Conservation (phyloP, 495 filamentous ascomycete species). For the Talaromyces proteolyticus region DNA sequence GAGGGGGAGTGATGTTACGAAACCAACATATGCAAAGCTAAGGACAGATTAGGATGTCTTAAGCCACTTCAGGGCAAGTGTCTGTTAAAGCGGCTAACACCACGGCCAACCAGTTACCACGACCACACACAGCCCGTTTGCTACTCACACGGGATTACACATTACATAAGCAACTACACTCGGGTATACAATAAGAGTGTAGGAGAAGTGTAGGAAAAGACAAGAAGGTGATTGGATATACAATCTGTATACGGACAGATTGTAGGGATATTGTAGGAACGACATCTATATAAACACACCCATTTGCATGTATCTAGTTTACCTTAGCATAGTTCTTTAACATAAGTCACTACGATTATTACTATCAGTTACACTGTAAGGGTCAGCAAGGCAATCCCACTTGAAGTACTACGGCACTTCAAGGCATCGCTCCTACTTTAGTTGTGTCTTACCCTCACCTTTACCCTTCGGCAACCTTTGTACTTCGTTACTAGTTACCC, state of each 20-base stretch:
- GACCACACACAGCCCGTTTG: not conserved
- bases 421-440: too few species aligned
- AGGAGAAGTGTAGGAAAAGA: not conserved
- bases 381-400: too few species aligned
- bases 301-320: not conserved
- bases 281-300: not conserved
- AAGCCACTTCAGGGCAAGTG: not conserved
- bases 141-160: not conserved
- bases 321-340: not conserved
- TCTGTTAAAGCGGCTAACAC: not conserved
- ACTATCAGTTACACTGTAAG: too few species aligned
- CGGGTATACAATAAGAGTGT: not conserved
- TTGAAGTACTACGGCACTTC: too few species aligned
- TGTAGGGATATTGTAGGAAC: not conserved
- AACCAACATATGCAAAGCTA: not conserved
- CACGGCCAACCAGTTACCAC: not conserved
- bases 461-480: too few species aligned
- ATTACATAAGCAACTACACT: not conserved
- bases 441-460: too few species aligned
- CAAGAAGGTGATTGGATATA: not conserved
- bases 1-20: not conserved
- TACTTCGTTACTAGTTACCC: too few species aligned
- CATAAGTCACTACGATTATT: not conserved
- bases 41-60: not conserved
- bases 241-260: not conserved